These are phyloP conservation scores for Trametes hirsuta DNA, from an alignment of 1,284 basidiomycete species.

Conservation along the genomic window DNA sequence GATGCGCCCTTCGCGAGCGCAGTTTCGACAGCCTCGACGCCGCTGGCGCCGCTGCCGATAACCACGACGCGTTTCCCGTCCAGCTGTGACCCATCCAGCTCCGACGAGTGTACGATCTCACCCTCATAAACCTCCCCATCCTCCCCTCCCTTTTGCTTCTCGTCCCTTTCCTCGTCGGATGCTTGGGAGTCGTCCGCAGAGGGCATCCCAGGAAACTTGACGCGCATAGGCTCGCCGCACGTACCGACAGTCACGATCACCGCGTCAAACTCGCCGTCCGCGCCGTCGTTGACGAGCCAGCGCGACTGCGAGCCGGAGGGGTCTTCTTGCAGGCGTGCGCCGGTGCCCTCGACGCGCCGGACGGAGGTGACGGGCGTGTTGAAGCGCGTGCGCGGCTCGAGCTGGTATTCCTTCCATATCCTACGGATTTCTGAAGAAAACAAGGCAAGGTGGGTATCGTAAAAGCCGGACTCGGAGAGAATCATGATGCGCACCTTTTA, in stretches of 20 bases:
- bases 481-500: constrained; percentile 40
- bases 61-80: constrained; percentile 54
- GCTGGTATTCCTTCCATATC: constrained; percentile 59
- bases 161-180: not conserved
- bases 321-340: constrained; percentile 21
- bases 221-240: constrained; percentile 56
- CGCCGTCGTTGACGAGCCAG: constrained; percentile 58
- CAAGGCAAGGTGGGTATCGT: not conserved
- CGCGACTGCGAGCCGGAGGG: constrained; percentile 37
- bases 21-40: constrained; percentile 65
- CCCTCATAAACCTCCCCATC: constrained; percentile 40
- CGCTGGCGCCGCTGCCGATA: constrained; percentile 63
- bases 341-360: constrained; percentile 29
- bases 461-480: not conserved
- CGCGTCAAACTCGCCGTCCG: constrained; percentile 57
- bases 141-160: constrained; percentile 21
- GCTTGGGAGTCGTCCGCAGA: constrained; percentile 21
- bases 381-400: constrained; percentile 54
- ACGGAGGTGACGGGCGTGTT: constrained; percentile 46
- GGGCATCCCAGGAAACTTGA: constrained; percentile 52
- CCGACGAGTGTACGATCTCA: constrained; percentile 57
- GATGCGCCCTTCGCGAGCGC: constrained; percentile 49
- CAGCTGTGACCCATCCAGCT: constrained; percentile 45
- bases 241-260: constrained; percentile 62
- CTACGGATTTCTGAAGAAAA: constrained; percentile 45